A percentile compares a stretch with the other conserved stretches of the same genome.
Conservation (phyloP, 306 rosid genomes). For the Sicyos baderoa region DNA sequence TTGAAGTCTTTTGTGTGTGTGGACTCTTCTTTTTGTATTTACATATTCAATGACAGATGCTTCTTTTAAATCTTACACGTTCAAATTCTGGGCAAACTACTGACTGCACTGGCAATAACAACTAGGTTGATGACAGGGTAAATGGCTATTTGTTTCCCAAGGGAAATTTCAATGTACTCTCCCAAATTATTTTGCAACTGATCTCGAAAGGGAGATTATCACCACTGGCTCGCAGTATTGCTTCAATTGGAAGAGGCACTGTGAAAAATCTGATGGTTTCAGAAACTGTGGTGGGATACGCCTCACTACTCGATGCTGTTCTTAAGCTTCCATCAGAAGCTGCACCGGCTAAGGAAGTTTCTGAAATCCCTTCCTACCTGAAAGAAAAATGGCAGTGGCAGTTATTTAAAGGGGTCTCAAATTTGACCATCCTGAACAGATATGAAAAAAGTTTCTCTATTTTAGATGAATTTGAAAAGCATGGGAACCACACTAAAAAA, state of each 20-base stretch:
- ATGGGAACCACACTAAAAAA: constrained; percentile 52
- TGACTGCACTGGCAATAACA: constrained; percentile 33
- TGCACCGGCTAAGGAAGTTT: constrained; percentile 46
- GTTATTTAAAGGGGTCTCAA: constrained; percentile 53
- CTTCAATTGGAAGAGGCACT: constrained; percentile 58
- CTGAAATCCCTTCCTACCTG: constrained; percentile 45
- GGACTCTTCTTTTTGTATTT: not conserved
- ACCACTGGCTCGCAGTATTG: constrained; percentile 61
- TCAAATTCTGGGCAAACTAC: constrained; percentile 23
- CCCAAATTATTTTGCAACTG: constrained; percentile 56
- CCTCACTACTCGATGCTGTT: constrained; percentile 55
- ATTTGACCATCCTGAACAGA: constrained; percentile 39
- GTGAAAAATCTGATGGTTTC: constrained; percentile 62
- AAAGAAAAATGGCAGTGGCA: constrained; percentile 87
- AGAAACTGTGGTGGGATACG: constrained; percentile 70
- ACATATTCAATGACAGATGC: not conserved
- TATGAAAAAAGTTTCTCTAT: constrained; percentile 36
- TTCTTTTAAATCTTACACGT: not conserved
- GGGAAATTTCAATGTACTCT: constrained; percentile 47
- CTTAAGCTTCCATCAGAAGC: constrained; percentile 79
- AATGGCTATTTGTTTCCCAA: constrained; percentile 78
- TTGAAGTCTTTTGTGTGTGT: constrained; percentile 6
- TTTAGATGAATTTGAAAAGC: constrained; percentile 61
- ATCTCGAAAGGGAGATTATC: constrained; percentile 60
- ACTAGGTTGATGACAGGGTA: constrained; percentile 83